Evolutionary conservation across 2,329 filamentous ascomycete species (phyloP), one percentile per base, ranked within the genome.

Genomic region (Tricladium varicosporioides): DNA sequence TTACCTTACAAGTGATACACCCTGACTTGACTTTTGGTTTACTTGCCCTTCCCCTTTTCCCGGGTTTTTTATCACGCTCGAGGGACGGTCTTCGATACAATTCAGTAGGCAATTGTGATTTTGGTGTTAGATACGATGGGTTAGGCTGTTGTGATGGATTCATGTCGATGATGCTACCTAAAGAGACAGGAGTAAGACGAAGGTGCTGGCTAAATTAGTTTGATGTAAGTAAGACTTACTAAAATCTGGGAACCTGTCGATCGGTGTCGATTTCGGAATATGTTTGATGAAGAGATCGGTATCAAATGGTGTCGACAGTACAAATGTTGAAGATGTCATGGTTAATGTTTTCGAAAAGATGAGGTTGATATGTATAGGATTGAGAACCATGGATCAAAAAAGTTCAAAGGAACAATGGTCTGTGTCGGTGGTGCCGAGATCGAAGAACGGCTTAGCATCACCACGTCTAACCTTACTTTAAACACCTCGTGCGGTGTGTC

Each of bases 1-100:
- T 80, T 68, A 77, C 86, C 83, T 87, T 87, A 82, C 85, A 88
- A 69, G 83, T 86, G 65, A 77, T 76, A 69, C 85, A 87, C 18
- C 85, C 84, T 1, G 82, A 86, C 72, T 84, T 87, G 57, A 86
- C 84, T 68, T 87, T 86, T n/a, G 68, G 66, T 33, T 57, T 64
- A 48, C 66, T 67, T 18, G 67, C 66, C 48, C 68, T 53, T 16
- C 59, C 58, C 47, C 61, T 64, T 53, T 69, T 69, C 7, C 44
- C 43, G 8, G 56, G 42, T 33, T 55, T 58, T 47, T 52, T 53
- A 22, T 63, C 59, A 27, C 47, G 58, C 7, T 63, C 61, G 19
- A 56, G 42, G 32, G 60, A 58, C 32, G 60, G 60, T 13, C 56
- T 55, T 9, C 60, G 63, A 58, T 58, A 60, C 22, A 63, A 47